A percentile compares a stretch with the other conserved stretches of the same genome.
These are phyloP conservation scores for Penicillium sp. DNA, from an alignment of 2,329 filamentous ascomycete genomes.

Conservation along the genomic window DNA sequence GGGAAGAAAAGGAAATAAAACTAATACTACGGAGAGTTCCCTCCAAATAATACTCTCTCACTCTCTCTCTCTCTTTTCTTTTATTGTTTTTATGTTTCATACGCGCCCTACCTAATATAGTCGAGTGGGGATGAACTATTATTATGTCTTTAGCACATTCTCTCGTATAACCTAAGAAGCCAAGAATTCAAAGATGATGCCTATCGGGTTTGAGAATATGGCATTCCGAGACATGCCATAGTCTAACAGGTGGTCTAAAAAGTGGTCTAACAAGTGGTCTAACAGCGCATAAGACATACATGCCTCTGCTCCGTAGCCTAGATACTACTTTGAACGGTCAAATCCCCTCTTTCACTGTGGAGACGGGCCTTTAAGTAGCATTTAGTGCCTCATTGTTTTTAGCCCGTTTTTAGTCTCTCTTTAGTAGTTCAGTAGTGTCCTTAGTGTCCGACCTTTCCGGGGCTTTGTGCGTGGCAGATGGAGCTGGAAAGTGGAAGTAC, in stretches of 20 bases:
- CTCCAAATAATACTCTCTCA: not conserved
- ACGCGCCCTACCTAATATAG: not conserved
- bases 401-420: not conserved
- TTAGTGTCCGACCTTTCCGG: not conserved
- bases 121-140: not conserved
- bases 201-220: not conserved
- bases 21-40: not conserved
- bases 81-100: not conserved
- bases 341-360: not conserved
- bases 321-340: not conserved
- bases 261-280: conserved; percentile 8
- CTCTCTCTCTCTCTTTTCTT: not conserved
- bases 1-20: not conserved
- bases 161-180: conserved; percentile 2
- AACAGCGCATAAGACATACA: conserved; percentile 7
- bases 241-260: not conserved
- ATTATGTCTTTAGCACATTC: not conserved
- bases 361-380: not conserved
- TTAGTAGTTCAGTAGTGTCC: not conserved
- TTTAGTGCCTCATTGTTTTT: not conserved
- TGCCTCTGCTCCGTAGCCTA: not conserved
- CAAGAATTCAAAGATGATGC: not conserved
- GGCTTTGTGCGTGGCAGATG: conserved; percentile 3
- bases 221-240: conserved; percentile 1
- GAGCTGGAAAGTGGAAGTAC: not conserved